Evolutionary conservation across 495 filamentous ascomycete species (phyloP).

Genomic region (Neurospora sp.): DNA sequence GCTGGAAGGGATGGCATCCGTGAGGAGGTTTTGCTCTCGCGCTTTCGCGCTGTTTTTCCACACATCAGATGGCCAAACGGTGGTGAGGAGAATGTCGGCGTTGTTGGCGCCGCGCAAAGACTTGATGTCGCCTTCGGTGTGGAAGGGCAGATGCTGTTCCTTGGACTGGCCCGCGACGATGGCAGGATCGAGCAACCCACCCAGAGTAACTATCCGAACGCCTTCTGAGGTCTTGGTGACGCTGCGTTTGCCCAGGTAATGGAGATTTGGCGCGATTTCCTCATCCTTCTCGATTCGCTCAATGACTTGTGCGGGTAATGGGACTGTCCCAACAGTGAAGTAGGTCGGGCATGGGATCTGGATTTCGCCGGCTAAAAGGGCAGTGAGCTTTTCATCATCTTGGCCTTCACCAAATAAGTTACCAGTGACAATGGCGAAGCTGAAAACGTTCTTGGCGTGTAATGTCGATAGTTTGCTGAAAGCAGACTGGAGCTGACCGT

Average conservation of each 20-base stretch:
- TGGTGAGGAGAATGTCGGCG: slow-evolving; percentile 79
- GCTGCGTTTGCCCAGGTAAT: slow-evolving; percentile 75
- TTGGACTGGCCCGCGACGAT: slow-evolving; percentile 43
- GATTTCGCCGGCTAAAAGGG: slow-evolving; percentile 61
- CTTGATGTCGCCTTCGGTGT: slow-evolving; percentile 67
- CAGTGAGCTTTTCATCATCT: slow-evolving; percentile 46
- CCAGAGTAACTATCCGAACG: slow-evolving; percentile 70
- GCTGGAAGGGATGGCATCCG: slow-evolving; percentile 25
- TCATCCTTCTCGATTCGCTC: slow-evolving; percentile 60
- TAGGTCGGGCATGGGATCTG: slow-evolving; percentile 71
- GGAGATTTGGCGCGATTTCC: slow-evolving; percentile 79
- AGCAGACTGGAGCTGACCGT: slow-evolving; percentile 59
- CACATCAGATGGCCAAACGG: slow-evolving; percentile 70
- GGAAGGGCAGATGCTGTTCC: slow-evolving; percentile 56
- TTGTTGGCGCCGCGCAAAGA: slow-evolving; percentile 59
- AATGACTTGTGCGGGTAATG: slow-evolving; percentile 57
- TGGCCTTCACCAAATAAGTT: slow-evolving; percentile 62
- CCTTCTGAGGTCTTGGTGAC: slow-evolving; percentile 84
- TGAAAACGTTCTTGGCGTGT: slow-evolving; percentile 75
- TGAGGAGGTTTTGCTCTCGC: slow-evolving; percentile 33
- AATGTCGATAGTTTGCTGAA: slow-evolving; percentile 71
- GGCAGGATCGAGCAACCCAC: slow-evolving; percentile 52
- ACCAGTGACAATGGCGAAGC: slow-evolving; percentile 73
- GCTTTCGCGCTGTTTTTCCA: slow-evolving; percentile 41
- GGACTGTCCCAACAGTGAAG: slow-evolving; percentile 62